These are phyloP conservation scores for Apiospora koreana DNA, from an alignment of 2,329 filamentous ascomycete species.

Conservation along the genomic window DNA sequence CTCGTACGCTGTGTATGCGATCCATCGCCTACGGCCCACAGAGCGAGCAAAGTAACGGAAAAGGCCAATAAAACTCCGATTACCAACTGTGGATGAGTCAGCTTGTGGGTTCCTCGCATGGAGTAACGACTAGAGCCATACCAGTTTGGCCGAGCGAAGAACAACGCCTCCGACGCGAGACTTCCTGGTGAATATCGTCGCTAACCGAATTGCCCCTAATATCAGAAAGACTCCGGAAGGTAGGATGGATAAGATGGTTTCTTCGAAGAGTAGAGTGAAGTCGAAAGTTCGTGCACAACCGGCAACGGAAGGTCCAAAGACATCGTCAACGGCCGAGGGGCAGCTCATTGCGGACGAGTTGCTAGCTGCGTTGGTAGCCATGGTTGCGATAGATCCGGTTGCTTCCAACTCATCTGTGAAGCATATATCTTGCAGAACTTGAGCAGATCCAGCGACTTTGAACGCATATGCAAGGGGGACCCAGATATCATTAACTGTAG, in stretches of 20 bases:
- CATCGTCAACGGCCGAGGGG: slow-evolving; percentile 9
- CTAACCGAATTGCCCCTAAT: slow-evolving; percentile 13
- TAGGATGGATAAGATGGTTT: slow-evolving; percentile 26
- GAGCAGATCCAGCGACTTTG: background rate
- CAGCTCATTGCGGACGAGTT: background rate
- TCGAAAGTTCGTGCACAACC: slow-evolving; percentile 20
- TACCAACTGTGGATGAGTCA: background rate
- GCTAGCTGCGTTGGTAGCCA: background rate
- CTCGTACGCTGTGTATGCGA: slow-evolving; percentile 8
- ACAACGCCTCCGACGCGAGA: background rate
- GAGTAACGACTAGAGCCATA: background rate
- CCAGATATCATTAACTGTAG: background rate
- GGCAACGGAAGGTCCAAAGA: slow-evolving; percentile 13
- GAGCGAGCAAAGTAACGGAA: slow-evolving; percentile 1
- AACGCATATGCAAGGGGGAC: slow-evolving; percentile 3
- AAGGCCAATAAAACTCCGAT: slow-evolving; percentile 6
- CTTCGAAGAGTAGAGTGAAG: slow-evolving; percentile 30
- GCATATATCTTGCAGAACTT: background rate
- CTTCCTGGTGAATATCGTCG: slow-evolving; percentile 10
- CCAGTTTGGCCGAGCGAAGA: slow-evolving; percentile 9
- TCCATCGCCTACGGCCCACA: slow-evolving; percentile 10
- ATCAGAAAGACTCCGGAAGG: slow-evolving; percentile 25
- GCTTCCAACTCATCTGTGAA: background rate
- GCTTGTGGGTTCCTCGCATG: background rate
- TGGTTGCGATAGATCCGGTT: background rate